Percentiles rank a stretch among this genome's conserved stretches.
Evolutionary conservation across 441 rosid genomes (phyloP).

Genomic region (Manihot esculenta): DNA sequence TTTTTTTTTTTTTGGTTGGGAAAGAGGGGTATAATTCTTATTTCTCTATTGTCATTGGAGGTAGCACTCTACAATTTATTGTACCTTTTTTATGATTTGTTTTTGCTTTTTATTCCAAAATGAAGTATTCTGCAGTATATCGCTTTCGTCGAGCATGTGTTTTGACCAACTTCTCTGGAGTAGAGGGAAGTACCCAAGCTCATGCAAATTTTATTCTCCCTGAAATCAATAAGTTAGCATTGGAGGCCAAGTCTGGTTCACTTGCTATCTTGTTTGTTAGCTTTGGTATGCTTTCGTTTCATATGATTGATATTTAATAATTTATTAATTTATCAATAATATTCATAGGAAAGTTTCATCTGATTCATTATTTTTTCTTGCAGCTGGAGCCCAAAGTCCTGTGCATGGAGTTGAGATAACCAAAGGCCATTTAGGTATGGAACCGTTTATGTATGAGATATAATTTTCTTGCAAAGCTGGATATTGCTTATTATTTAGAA

Average conservation of each 20-base stretch:
- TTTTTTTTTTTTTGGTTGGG: neutral
- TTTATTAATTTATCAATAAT: constrained; percentile 4
- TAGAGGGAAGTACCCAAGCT: constrained; percentile 58
- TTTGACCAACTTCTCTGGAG: constrained; percentile 67
- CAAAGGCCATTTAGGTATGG: constrained; percentile 56
- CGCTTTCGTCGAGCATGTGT: constrained; percentile 78
- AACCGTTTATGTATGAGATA: constrained; percentile 34
- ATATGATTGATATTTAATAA: neutral
- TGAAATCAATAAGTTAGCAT: constrained; percentile 70
- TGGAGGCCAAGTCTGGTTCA: constrained; percentile 79
- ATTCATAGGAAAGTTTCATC: constrained; percentile 20
- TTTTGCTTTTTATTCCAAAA: constrained; percentile 37
- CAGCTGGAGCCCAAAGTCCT: constrained; percentile 76
- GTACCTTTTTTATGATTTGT: constrained; percentile 24
- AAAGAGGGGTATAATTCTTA: neutral
- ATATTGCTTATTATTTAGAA: no score
- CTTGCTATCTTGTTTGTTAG: constrained; percentile 81
- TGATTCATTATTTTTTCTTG: constrained; percentile 24
- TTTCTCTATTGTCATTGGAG: constrained; percentile 19
- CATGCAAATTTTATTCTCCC: constrained; percentile 84
- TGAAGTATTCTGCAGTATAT: constrained; percentile 89
- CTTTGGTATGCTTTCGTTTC: constrained; percentile 59
- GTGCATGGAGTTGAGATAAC: constrained; percentile 54
- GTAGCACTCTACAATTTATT: constrained; percentile 5
- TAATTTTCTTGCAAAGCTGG: constrained; percentile 16